phyloP scores from a whole-genome alignment of 164 flowering plant genomes.

The Akebia trifoliata region DNA sequence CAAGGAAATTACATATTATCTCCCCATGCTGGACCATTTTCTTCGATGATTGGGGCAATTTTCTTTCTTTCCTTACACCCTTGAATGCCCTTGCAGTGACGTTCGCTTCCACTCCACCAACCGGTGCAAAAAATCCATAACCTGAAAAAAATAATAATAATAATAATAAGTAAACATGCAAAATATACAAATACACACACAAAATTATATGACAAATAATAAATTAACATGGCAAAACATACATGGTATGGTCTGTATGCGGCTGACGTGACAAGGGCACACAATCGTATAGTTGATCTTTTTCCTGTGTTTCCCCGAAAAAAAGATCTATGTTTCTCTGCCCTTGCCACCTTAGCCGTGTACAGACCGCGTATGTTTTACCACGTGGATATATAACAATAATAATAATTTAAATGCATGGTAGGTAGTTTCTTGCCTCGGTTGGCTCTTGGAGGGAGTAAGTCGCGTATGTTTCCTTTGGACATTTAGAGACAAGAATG shows the following conservation, averaged over 20 bases:
- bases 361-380: no score
- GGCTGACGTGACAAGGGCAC: no score
- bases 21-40: conserved; percentile 4
- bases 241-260: no score
- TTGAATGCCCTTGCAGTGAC: conserved; percentile 8
- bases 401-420: conserved; percentile 9
- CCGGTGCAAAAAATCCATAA: conserved; percentile 64
- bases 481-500: conserved; percentile 72
- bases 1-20: conserved; percentile 10
- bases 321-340: no score
- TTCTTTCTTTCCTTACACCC: neutral
- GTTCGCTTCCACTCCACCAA: conserved; percentile 67
- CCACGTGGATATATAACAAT: no score
- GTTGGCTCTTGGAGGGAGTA: conserved; percentile 77
- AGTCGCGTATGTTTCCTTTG: conserved; percentile 79
- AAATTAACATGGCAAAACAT: no score
- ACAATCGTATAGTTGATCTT: no score
- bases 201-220: no score
- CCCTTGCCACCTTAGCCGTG: no score
- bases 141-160: conserved; percentile 32
- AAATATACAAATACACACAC: neutral
- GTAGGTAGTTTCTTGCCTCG: conserved; percentile 39
- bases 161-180: neutral
- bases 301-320: no score
- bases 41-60: neutral